Evolutionary conservation across 2,329 filamentous ascomycete species (phyloP), one percentile per base, ranked within the genome.

Genomic region (Cytospora chrysosperma): DNA sequence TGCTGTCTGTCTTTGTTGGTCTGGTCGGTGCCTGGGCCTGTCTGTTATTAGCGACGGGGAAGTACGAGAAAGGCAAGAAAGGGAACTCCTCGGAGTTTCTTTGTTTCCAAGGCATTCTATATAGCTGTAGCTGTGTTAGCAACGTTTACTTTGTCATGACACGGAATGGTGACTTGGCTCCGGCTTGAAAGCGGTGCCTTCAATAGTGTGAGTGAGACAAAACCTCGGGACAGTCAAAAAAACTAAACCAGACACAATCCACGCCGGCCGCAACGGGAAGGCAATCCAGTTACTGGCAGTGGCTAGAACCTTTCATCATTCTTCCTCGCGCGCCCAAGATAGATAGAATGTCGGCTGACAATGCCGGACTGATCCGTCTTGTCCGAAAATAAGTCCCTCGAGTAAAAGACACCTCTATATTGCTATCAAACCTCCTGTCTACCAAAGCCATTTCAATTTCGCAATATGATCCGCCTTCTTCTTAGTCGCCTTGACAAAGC

Each of bases 401-500:
- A 27, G 51, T 55, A 24, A 61, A 40, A 3, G 24, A 24, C 32
- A 40, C 40, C 59, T 52, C 27, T 26, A 37, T 50, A 52, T 55
- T 19, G 26, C 58, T 51, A 26, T 53, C 57, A 5, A 9, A 4
- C 54, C 30, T 27, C 24, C n/a, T 51, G 50, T 30, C 43, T 61
- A 72, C 74, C 65, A 85, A 66, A 95, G 78, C 70, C 94, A 95
- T 74, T 90, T 93, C 87, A 93, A 82, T 79, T 97, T 98, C 47
- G 92, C 88, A 69, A 98, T 80, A 76, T 98, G 94, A 74, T 98
- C 95, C 27, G 88, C 86, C 81, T 96, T 97, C 81, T 93, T 97
- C 77, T 89, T 91, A 72, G 90, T 98, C 66, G 85, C 83, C 79
- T 95, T 97, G 66, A 98, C 84, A 76, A 97, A 89, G 9, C 95